Conservation (phyloP, 73 alveolate genomes). For the Urostyla sp. region DNA sequence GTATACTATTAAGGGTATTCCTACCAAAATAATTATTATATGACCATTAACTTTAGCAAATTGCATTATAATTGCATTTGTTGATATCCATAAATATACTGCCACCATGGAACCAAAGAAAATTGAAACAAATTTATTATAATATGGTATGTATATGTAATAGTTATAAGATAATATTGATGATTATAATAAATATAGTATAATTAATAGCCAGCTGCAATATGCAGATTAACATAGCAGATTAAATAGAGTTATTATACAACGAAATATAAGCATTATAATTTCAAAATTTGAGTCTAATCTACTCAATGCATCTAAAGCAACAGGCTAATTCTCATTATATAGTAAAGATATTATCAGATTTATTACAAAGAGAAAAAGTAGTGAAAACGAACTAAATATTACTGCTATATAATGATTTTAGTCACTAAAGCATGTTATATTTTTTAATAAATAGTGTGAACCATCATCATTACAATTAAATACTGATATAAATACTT, state of each 20-base stretch:
- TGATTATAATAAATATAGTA: background rate
- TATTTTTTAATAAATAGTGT: constrained; percentile 7
- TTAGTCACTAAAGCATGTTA: constrained; percentile 29
- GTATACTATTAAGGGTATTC: constrained; percentile 24
- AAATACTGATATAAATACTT: constrained; percentile 21
- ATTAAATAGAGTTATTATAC: constrained; percentile 3
- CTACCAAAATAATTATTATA: constrained; percentile 16
- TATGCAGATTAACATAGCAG: constrained; percentile 16
- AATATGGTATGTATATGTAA: constrained; percentile 43
- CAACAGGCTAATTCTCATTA: constrained; percentile 62
- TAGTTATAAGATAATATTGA: constrained; percentile 6
- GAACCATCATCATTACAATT: constrained; percentile 22
- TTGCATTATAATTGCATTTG: constrained; percentile 24
- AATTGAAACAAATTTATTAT: constrained; percentile 33
- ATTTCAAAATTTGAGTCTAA: constrained; percentile 48
- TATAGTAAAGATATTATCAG: constrained; percentile 39
- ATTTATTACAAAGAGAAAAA: constrained; percentile 3
- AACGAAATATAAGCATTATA: background rate
- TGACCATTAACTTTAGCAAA: constrained; percentile 28
- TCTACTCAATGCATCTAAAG: constrained; percentile 36
- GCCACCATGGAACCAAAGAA: constrained; percentile 44
- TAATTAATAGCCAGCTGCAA: constrained; percentile 26
- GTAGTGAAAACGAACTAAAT: background rate
- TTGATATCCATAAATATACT: constrained; percentile 32
- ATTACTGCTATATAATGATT: constrained; percentile 8